phyloP scores from a whole-genome alignment of 2,329 filamentous ascomycete genomes.

The Metarhizium album region DNA sequence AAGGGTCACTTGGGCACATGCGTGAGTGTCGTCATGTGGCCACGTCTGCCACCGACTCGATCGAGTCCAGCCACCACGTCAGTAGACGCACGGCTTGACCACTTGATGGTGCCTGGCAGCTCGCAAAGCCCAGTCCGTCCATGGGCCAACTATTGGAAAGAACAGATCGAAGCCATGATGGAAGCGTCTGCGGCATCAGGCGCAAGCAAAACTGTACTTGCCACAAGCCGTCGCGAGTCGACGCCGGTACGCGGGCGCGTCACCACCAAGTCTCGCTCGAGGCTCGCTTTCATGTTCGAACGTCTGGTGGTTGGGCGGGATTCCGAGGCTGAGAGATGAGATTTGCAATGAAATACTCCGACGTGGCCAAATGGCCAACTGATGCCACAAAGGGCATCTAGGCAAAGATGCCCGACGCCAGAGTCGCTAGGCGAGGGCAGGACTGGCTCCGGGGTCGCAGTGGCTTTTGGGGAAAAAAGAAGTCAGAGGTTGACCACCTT shows the following conservation, averaged over 20 bases:
- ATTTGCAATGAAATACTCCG: not conserved
- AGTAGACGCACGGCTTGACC: not conserved
- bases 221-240: not conserved
- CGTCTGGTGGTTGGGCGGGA: too few relatives aligned
- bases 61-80: not conserved
- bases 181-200: not conserved
- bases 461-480: not conserved
- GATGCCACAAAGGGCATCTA: not conserved
- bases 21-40: not conserved
- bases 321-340: not conserved
- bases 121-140: not conserved
- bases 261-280: not conserved
- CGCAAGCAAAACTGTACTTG: not conserved
- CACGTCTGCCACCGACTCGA: not conserved
- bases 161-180: not conserved
- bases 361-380: not conserved
- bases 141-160: too few relatives aligned
- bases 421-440: not conserved
- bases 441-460: not conserved
- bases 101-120: not conserved
- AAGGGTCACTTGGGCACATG: constrained; percentile 9
- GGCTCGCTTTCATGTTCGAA: too few relatives aligned
- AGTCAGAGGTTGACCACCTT: not conserved
- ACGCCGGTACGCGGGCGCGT: not conserved
- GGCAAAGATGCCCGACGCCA: not conserved